phyloP scores from a whole-genome alignment of 2,329 filamentous ascomycete species.

The Botrytis elliptica region DNA sequence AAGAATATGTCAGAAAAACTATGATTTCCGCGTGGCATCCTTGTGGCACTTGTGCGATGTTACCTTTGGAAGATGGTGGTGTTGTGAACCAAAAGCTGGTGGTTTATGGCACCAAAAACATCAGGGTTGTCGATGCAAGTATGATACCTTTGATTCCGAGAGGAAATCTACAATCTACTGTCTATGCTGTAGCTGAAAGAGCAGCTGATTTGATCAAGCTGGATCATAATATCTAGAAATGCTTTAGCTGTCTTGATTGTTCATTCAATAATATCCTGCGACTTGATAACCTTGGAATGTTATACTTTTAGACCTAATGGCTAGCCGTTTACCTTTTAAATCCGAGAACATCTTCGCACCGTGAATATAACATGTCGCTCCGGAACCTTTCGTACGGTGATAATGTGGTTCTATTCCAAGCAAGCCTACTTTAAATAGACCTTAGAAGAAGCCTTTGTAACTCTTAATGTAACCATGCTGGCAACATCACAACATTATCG shows the following conservation, averaged over 20 bases:
- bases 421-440: not conserved
- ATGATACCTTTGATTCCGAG: constrained; percentile 26
- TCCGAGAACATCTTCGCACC: not conserved
- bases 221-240: not conserved
- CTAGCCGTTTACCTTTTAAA: not conserved
- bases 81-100: constrained; percentile 26
- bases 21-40: constrained; percentile 22
- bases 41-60: constrained; percentile 28
- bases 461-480: not conserved
- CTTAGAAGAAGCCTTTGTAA: not conserved
- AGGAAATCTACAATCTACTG: constrained; percentile 23
- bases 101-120: constrained; percentile 26
- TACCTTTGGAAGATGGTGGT: constrained; percentile 23
- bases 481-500: not conserved
- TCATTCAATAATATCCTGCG: not conserved
- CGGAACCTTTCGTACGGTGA: not conserved
- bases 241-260: not conserved
- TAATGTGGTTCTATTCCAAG: not conserved
- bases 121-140: constrained; percentile 31
- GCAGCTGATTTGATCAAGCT: constrained; percentile 24
- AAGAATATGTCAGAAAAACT: constrained; percentile 1
- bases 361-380: not conserved
- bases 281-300: too few relatives aligned
- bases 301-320: not conserved
- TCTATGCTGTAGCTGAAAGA: constrained; percentile 29